phyloP scores from a whole-genome alignment of 257 asterid genomes.

The Verbena officinalis region DNA sequence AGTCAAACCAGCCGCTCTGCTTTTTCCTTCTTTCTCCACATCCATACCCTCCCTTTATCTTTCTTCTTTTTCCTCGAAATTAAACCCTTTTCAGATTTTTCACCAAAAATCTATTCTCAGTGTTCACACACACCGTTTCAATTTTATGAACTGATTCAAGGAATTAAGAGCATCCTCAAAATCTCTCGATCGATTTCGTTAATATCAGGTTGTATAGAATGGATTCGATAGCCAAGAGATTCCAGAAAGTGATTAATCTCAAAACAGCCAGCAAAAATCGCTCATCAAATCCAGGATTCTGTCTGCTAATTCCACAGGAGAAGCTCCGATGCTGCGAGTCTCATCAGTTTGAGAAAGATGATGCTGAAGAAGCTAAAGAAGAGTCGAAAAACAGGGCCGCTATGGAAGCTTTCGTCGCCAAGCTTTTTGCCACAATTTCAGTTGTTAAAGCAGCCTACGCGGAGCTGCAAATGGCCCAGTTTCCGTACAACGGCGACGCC shows the following conservation, averaged over 20 bases:
- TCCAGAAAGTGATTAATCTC: constrained; percentile 56
- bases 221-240: constrained; percentile 74
- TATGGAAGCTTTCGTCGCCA: constrained; percentile 86
- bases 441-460: constrained; percentile 93
- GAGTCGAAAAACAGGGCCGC: constrained; percentile 64
- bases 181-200: neutral
- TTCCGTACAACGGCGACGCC: constrained; percentile 77
- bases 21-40: constrained; percentile 17
- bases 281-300: constrained; percentile 56
- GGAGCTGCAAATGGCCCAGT: constrained; percentile 94
- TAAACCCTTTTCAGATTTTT: neutral
- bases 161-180: neutral
- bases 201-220: constrained; percentile 24
- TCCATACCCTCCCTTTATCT: constrained; percentile 16
- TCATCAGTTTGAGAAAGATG: constrained; percentile 57
- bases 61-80: neutral
- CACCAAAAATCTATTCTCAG: neutral
- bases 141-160: constrained; percentile 23
- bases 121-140: neutral
- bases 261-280: constrained; percentile 44
- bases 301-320: constrained; percentile 77
- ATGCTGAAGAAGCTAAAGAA: constrained; percentile 56
- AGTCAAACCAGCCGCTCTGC: constrained; percentile 40
- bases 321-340: constrained; percentile 87
- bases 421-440: constrained; percentile 86